phyloP scores from a whole-genome alignment of 2,329 filamentous ascomycete genomes.

The Aspergillus intermedius region DNA sequence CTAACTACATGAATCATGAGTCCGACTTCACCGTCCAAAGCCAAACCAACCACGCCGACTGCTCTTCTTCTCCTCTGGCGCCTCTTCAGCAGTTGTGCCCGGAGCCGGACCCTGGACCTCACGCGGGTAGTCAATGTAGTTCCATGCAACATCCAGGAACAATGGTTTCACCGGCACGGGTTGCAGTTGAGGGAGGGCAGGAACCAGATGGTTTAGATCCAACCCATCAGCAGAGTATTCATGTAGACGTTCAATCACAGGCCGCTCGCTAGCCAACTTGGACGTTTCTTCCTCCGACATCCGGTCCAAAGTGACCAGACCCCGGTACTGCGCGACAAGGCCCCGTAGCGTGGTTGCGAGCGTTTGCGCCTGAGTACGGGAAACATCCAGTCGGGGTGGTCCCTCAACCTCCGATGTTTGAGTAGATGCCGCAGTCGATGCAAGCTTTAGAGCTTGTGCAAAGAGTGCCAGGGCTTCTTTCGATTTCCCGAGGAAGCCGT shows the following conservation, averaged over 20 bases:
- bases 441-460: conserved; percentile 61
- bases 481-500: conserved; percentile 64
- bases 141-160: conserved; percentile 95
- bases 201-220: conserved; percentile 73
- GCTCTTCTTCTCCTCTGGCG: conserved; percentile 41
- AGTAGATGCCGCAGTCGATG: conserved; percentile 47
- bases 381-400: conserved; percentile 64
- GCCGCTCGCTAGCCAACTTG: conserved; percentile 40
- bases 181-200: conserved; percentile 77
- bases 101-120: conserved; percentile 35
- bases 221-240: conserved; percentile 67
- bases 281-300: conserved; percentile 47
- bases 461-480: conserved; percentile 81
- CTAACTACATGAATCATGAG: background rate
- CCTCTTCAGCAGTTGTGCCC: conserved; percentile 14
- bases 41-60: conserved; percentile 73
- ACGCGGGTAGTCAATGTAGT: conserved; percentile 88
- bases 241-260: conserved; percentile 67
- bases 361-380: conserved; percentile 50
- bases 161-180: conserved; percentile 87
- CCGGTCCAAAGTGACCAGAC: conserved; percentile 74
- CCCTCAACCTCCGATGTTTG: conserved; percentile 35
- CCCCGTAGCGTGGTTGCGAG: conserved; percentile 59
- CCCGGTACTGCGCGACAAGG: conserved; percentile 73
- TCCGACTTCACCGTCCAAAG: conserved; percentile 46